These are phyloP conservation scores for Dendrobium catenatum DNA, from an alignment of 106 monocot species.

Conservation along the genomic window DNA sequence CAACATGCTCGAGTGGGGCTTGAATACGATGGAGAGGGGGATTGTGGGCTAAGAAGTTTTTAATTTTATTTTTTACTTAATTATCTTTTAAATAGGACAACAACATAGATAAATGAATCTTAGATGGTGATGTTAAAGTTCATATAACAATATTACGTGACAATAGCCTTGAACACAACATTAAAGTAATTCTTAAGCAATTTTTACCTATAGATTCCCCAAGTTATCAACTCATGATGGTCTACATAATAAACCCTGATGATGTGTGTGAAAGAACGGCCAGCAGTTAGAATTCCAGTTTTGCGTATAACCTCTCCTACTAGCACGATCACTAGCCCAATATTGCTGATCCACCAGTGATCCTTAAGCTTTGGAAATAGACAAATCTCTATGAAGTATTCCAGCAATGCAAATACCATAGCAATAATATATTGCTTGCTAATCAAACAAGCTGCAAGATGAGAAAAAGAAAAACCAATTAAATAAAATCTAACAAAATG, in stretches of 20 bases:
- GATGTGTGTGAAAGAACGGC: conserved; percentile 70
- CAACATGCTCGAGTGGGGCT: too few relatives aligned
- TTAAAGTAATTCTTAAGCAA: not conserved
- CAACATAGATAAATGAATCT: not conserved
- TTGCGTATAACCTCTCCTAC: conserved; percentile 76
- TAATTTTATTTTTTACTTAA: too few relatives aligned
- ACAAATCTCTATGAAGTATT: conserved; percentile 58
- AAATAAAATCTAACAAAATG: conserved; percentile 1
- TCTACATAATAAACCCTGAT: conserved; percentile 62
- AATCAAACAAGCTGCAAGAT: conserved; percentile 73
- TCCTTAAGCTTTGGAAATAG: conserved; percentile 67
- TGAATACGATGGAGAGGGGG: too few relatives aligned
- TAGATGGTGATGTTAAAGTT: not conserved
- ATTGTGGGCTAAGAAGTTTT: too few relatives aligned
- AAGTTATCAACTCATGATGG: conserved; percentile 71
- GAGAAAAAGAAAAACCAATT: not conserved
- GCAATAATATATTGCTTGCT: conserved; percentile 82
- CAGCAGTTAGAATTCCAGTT: conserved; percentile 72
- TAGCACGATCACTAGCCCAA: conserved; percentile 67
- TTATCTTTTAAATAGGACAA: too few relatives aligned
- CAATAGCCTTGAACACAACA: not conserved
- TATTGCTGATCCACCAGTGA: conserved; percentile 44
- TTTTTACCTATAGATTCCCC: conserved; percentile 83
- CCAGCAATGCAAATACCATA: conserved; percentile 74
- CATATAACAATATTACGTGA: not conserved